Evolutionary conservation across 495 filamentous ascomycete genomes (phyloP).

Genomic region (Lophiostoma macrostomum): DNA sequence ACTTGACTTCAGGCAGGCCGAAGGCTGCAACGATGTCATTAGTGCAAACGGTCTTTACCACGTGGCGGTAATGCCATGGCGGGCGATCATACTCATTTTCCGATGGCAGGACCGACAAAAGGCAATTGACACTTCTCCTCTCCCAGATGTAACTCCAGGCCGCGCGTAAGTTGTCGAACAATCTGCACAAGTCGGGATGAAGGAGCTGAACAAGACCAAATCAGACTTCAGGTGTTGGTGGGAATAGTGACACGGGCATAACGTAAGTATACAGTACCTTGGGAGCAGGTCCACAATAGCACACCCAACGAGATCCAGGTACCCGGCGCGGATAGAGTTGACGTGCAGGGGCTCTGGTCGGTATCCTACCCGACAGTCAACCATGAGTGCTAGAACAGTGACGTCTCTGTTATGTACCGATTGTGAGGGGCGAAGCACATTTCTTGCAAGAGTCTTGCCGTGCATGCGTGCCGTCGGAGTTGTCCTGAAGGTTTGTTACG

Average conservation of each 20-base stretch:
- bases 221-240: too few relatives aligned
- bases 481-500: conserved; percentile 60
- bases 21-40: conserved; percentile 46
- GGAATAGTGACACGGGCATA: not conserved
- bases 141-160: conserved; percentile 66
- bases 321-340: conserved; percentile 73
- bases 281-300: conserved; percentile 76
- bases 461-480: conserved; percentile 38
- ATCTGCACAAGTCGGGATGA: conserved; percentile 75
- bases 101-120: conserved; percentile 78
- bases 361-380: conserved; percentile 50
- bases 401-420: conserved; percentile 41
- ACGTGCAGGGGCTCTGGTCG: conserved; percentile 73
- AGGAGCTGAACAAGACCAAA: conserved; percentile 62
- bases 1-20: conserved; percentile 75
- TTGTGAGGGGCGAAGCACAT: conserved; percentile 65
- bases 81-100: conserved; percentile 56
- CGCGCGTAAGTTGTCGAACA: conserved; percentile 68
- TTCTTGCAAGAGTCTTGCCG: conserved; percentile 64
- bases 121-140: conserved; percentile 72
- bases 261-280: conserved; percentile 48
- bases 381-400: not conserved
- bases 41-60: not conserved
- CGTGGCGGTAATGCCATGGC: not conserved
- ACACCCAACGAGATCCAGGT: conserved; percentile 78